Base-by-base conservation (phyloP, 75 land plant genomes). In the Azolla pinnata region DNA sequence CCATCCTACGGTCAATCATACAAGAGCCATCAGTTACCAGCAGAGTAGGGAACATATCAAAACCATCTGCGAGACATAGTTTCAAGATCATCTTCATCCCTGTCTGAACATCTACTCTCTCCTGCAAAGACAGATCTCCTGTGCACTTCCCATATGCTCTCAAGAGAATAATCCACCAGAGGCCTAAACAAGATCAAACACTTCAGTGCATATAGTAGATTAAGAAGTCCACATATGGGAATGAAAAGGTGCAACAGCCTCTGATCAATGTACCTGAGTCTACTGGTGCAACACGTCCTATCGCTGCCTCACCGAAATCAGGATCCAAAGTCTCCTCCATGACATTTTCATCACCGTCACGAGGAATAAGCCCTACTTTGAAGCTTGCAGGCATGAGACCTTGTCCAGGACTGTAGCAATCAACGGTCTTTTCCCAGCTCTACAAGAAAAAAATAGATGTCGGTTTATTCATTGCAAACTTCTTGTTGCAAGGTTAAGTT, bases 381-480 rank as follows among this genome's bases (percentile, higher is more conserved):
- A 90, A 90, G 67, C 97, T 90, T 21, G 97, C 97, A 50, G 97
- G 97, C 88, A 90, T 90, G 57, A 90, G 61, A 50, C 97, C 97
- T 61, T 87, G 97, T 54, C 97, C 97, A 33, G 97, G 97, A 67
- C 84, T 84, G 68, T 90, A 80, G 63, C 97, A 90, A 63, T 90
- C 97, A 75, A 90, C 83, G 12, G 97, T 90, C 63, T 90, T 90
- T 66, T 90, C 97, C 97, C 97, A 90, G 63, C 97, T 90, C 97
- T 90, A 70, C 57, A 31, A 56, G 7, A 38, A 38, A 38, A 38
- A 14, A 7, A 38, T 7, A 38, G 7, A 38, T 38, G n/a, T n/a
- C n/a, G n/a, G n/a, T n/a, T n/a, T n/a, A n/a, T n/a, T n/a, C n/a
- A n/a, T n/a, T n/a, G n/a, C n/a, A n/a, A n/a, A n/a, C n/a, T n/a